Evolutionary conservation across 75 land plant species (phyloP).

Genomic region (Picea sitchensis): DNA sequence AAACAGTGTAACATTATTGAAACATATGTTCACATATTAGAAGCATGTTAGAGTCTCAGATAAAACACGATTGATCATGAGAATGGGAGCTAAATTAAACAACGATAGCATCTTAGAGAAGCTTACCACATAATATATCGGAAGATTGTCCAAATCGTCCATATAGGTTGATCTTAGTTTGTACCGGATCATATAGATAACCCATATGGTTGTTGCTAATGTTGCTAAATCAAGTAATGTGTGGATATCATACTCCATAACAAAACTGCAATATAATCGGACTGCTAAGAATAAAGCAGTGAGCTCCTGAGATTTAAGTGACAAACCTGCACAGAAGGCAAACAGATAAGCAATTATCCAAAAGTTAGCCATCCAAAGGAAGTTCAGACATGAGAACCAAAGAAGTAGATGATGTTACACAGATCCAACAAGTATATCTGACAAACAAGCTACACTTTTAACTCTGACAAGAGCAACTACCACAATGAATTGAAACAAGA

Average conservation of each 20-base stretch:
- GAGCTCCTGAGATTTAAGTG: constrained; percentile 86
- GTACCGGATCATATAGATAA: constrained; percentile 87
- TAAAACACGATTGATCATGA: constrained; percentile 11
- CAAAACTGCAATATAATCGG: constrained; percentile 70
- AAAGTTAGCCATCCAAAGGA: not conserved
- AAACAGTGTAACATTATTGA: too few species aligned
- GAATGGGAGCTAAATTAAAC: constrained; percentile 9
- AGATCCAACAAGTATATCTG: not conserved
- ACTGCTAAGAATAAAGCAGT: constrained; percentile 84
- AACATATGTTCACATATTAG: too few species aligned
- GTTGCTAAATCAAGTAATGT: constrained; percentile 77
- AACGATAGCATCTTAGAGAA: not conserved
- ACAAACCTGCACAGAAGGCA: constrained; percentile 56
- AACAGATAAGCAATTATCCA: constrained; percentile 9
- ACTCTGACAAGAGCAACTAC: not conserved
- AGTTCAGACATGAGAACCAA: not conserved
- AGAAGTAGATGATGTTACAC: not conserved
- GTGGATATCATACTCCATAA: constrained; percentile 87
- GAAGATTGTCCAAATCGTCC: constrained; percentile 79
- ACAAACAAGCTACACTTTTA: not conserved
- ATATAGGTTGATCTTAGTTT: constrained; percentile 75
- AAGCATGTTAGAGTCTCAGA: too few species aligned
- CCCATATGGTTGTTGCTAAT: constrained; percentile 74
- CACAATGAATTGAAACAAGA: not conserved
- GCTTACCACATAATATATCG: constrained; percentile 54